Percentiles rank a stretch among this genome's conserved stretches.
Conservation (phyloP, 1,284 basidiomycete genomes). For the Apiotrichum brassicae region DNA sequence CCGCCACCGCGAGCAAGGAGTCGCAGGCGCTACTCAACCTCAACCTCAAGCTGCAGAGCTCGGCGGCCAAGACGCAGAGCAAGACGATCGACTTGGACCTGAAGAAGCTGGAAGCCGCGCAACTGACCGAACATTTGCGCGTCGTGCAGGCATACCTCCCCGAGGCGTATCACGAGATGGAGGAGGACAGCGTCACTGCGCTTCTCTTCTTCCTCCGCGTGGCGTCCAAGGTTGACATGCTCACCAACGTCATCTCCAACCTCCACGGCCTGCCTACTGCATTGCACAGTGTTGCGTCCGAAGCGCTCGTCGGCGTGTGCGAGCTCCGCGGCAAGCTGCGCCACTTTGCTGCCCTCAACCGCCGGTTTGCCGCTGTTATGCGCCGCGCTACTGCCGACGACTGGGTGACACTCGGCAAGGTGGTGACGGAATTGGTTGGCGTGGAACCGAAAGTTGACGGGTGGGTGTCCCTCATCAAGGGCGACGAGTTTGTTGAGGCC, state of each 20-base stretch:
- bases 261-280: slow-evolving; percentile 74
- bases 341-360: slow-evolving; percentile 70
- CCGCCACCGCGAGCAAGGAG: slow-evolving; percentile 66
- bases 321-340: slow-evolving; percentile 80
- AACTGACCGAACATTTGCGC: slow-evolving; percentile 66
- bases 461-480: slow-evolving; percentile 73
- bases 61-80: slow-evolving; percentile 80
- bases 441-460: slow-evolving; percentile 88
- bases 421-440: slow-evolving; percentile 74
- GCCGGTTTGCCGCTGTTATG: slow-evolving; percentile 76
- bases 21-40: slow-evolving; percentile 77
- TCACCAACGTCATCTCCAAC: slow-evolving; percentile 72
- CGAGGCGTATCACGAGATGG: slow-evolving; percentile 73
- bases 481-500: slow-evolving; percentile 84
- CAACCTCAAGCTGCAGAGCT: slow-evolving; percentile 84
- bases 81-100: slow-evolving; percentile 81
- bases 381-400: slow-evolving; percentile 69
- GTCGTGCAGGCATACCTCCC: slow-evolving; percentile 70
- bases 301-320: slow-evolving; percentile 76
- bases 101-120: slow-evolving; percentile 70
- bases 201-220: slow-evolving; percentile 87
- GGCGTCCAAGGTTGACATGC: slow-evolving; percentile 73
- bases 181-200: slow-evolving; percentile 75
- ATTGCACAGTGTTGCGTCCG: slow-evolving; percentile 69
- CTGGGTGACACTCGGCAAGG: slow-evolving; percentile 74